A percentile compares a stretch with the other conserved stretches of the same genome.
These are phyloP conservation scores for Thelonectria blattea DNA, from an alignment of 2,329 filamentous ascomycete species.

Conservation along the genomic window DNA sequence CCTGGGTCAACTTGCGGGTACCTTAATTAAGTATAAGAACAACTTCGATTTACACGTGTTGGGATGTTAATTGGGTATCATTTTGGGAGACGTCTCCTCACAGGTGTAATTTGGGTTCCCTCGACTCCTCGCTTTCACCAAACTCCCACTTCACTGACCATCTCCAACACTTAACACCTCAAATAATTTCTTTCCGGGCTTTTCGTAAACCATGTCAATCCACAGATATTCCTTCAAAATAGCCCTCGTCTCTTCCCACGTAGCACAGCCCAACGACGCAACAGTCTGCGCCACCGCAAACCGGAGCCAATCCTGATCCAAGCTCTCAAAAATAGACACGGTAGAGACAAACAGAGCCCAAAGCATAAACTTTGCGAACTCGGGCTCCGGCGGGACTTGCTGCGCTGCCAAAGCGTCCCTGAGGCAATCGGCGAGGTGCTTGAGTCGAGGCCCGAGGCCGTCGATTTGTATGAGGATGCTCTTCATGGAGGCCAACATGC, in stretches of 20 bases:
- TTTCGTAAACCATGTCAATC: conserved; percentile 16
- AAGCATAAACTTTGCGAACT: conserved; percentile 8
- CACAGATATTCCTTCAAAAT: conserved; percentile 12
- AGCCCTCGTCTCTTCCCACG: conserved; percentile 10
- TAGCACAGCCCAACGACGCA: neutral
- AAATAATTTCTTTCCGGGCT: neutral
- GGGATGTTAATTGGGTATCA: too few relatives aligned
- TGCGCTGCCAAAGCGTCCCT: conserved; percentile 7
- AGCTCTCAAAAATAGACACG: conserved; percentile 20
- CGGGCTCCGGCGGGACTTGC: neutral
- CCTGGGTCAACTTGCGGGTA: too few relatives aligned
- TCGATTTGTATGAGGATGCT: conserved; percentile 24
- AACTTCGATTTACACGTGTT: too few relatives aligned
- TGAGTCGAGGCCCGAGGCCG: conserved; percentile 17
- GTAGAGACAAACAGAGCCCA: conserved; percentile 19
- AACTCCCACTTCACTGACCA: neutral
- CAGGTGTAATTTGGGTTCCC: too few relatives aligned
- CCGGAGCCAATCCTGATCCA: conserved; percentile 17
- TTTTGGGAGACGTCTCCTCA: too few relatives aligned
- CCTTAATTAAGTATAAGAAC: too few relatives aligned
- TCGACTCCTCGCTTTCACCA: too few relatives aligned
- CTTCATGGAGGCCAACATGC: conserved; percentile 36
- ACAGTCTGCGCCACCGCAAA: conserved; percentile 3
- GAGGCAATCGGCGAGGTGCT: neutral
- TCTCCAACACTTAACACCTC: neutral